Evolutionary conservation across 1,139 yeast species (phyloP).

Genomic region (Kodamaea sp.): DNA sequence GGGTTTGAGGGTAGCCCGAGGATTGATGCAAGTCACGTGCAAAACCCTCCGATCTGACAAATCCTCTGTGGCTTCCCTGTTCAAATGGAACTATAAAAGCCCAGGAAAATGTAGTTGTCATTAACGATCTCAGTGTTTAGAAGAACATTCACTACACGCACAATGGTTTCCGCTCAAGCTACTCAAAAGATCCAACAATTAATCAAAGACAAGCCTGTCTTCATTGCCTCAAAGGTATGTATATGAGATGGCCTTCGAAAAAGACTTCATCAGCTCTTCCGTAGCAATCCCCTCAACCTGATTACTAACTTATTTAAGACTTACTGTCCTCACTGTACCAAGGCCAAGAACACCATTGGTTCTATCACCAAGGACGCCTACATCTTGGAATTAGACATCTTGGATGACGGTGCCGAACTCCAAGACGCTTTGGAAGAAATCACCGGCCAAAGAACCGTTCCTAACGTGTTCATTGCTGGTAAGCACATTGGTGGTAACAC

Average conservation of each 20-base stretch:
- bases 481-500: conserved; percentile 95
- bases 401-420: conserved; percentile 48
- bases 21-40: no score
- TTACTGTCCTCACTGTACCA: conserved; percentile 72
- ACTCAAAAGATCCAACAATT: conserved; percentile 60
- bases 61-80: neutral
- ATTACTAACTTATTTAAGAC: no score
- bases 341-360: conserved; percentile 59
- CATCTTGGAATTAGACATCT: conserved; percentile 64
- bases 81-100: conserved; percentile 2
- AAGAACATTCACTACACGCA: conserved; percentile 14
- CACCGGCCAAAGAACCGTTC: conserved; percentile 92
- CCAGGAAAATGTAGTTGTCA: neutral
- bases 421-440: conserved; percentile 76
- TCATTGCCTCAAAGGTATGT: conserved; percentile 78
- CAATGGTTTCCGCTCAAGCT: conserved; percentile 48
- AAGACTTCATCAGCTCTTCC: neutral
- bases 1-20: no score
- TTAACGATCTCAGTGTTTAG: conserved; percentile 9
- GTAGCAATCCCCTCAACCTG: no score
- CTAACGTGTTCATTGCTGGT: conserved; percentile 86
- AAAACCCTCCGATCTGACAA: conserved; percentile 3
- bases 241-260: neutral
- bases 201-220: conserved; percentile 67
- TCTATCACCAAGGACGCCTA: conserved; percentile 55